These are phyloP conservation scores for Maudiozyma barnettii DNA, from an alignment of 805 yeast species.

Conservation along the genomic window DNA sequence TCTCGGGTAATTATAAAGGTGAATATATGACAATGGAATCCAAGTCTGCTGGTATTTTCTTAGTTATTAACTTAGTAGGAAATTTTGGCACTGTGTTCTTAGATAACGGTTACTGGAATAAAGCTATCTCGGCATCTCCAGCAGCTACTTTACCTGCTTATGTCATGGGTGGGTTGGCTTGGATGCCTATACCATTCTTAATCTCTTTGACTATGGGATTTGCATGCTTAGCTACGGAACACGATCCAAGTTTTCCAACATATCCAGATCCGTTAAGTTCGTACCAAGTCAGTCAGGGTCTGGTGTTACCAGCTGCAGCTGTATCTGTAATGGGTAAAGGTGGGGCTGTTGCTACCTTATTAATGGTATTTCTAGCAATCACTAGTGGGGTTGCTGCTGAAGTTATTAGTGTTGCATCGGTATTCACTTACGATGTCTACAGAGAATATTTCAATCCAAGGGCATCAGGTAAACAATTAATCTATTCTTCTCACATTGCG, in stretches of 20 bases:
- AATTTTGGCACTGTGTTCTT: conserved; percentile 83
- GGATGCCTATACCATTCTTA: conserved; percentile 86
- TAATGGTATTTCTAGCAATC: conserved; percentile 83
- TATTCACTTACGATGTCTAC: conserved; percentile 79
- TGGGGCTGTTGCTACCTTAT: conserved; percentile 76
- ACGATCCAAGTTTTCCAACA: conserved; percentile 65
- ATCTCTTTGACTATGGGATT: conserved; percentile 79
- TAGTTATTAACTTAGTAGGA: conserved; percentile 80
- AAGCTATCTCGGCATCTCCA: conserved; percentile 80
- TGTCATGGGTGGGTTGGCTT: conserved; percentile 76
- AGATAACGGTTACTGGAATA: conserved; percentile 83
- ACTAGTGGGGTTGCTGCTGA: conserved; percentile 91
- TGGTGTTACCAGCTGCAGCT: conserved; percentile 61
- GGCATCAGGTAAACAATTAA: conserved; percentile 67
- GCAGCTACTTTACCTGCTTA: conserved; percentile 82
- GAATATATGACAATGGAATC: conserved; percentile 85
- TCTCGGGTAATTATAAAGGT: conserved; percentile 74
- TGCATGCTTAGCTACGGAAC: conserved; percentile 69
- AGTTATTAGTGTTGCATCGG: conserved; percentile 77
- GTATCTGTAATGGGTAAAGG: conserved; percentile 76
- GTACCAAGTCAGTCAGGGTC: conserved; percentile 71
- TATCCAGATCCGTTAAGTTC: conserved; percentile 59
- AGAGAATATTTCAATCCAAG: conserved; percentile 69
- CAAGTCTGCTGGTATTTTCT: conserved; percentile 77
- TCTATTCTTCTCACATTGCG: conserved; percentile 55